Evolutionary conservation across 2,329 filamentous ascomycete species (phyloP).

Genomic region (Fusarium sp.): DNA sequence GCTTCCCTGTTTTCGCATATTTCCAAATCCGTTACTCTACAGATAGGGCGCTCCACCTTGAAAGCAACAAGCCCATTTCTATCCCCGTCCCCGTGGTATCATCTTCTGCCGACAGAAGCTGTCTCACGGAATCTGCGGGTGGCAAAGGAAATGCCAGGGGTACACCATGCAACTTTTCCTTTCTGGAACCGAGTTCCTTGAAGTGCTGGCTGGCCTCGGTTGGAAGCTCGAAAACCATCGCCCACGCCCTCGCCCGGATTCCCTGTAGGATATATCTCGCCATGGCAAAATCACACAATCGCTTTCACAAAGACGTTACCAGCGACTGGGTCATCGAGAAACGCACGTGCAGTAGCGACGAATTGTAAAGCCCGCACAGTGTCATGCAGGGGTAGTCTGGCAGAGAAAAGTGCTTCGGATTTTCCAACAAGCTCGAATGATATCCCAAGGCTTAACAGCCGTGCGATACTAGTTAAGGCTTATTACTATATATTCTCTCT

Average conservation of each 20-base stretch:
- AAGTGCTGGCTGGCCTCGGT: constrained; percentile 5
- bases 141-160: constrained; percentile 31
- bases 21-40: constrained; percentile 12
- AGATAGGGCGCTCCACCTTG: constrained; percentile 16
- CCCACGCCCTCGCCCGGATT: no score
- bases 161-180: constrained; percentile 17
- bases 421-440: background rate
- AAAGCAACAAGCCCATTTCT: constrained; percentile 16
- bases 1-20: background rate
- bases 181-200: constrained; percentile 4
- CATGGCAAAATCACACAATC: constrained; percentile 14
- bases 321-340: constrained; percentile 9
- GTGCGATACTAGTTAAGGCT: no score
- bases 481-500: no score
- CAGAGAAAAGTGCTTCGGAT: background rate
- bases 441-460: no score
- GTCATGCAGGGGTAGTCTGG: background rate
- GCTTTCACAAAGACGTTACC: constrained; percentile 19
- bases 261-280: constrained; percentile 22
- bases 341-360: constrained; percentile 12
- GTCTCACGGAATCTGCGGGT: constrained; percentile 12
- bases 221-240: constrained; percentile 18
- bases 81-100: background rate
- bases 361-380: background rate
- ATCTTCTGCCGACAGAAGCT: background rate